Conservation (phyloP, 1,284 basidiomycete genomes). For the Schizophyllum amplum region DNA sequence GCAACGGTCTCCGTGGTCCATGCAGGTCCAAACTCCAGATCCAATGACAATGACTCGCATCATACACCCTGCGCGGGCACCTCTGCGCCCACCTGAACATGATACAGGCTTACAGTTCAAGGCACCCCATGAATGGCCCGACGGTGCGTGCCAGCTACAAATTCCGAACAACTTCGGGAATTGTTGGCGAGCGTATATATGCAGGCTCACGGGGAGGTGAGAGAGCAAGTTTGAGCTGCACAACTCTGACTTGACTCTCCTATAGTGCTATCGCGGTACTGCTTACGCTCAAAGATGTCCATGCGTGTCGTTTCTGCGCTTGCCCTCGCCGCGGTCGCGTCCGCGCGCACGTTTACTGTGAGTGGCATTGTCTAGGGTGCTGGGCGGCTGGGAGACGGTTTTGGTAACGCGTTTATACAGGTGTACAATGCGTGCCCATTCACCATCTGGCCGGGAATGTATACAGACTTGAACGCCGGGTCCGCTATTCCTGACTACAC, state of each 20-base stretch:
- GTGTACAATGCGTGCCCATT: slow-evolving; percentile 3
- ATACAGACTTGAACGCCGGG: background rate
- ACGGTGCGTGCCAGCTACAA: background rate
- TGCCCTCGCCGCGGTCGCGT: slow-evolving; percentile 1
- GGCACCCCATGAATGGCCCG: background rate
- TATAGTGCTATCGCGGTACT: background rate
- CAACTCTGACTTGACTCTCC: background rate
- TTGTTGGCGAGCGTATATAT: background rate
- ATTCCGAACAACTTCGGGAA: background rate
- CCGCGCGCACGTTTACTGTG: slow-evolving; percentile 2
- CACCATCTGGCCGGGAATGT: slow-evolving; percentile 2
- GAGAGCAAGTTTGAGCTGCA: background rate
- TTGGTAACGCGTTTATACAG: background rate
- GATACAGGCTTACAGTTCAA: background rate
- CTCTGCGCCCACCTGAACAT: background rate
- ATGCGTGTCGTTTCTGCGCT: background rate
- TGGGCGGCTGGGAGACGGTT: too few relatives aligned
- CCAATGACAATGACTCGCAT: too few relatives aligned
- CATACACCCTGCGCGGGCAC: too few relatives aligned
- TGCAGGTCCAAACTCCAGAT: too few relatives aligned
- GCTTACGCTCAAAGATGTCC: background rate
- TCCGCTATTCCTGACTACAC: background rate
- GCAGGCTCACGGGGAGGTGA: background rate
- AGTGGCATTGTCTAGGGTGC: background rate
- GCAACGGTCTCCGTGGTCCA: too few relatives aligned